phyloP scores from a whole-genome alignment of 2,329 filamentous ascomycete species.

The Plenodomus lindquistii region DNA sequence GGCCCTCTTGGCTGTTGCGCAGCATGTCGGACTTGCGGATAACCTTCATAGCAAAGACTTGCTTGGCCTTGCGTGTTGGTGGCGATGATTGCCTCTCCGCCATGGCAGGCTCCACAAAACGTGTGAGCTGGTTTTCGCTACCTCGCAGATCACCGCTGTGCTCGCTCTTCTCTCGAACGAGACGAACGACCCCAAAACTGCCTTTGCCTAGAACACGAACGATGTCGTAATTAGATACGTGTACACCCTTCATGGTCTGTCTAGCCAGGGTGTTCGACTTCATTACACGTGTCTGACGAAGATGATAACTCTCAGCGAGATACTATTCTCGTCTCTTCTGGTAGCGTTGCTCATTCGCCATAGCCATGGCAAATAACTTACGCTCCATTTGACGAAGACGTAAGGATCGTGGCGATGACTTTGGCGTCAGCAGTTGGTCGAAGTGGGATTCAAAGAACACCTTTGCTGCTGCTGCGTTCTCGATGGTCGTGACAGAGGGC shows the following conservation, averaged over 20 bases:
- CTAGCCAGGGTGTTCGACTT: conserved; percentile 62
- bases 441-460: conserved; percentile 86
- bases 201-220: conserved; percentile 87
- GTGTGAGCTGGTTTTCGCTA: conserved; percentile 13
- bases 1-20: conserved; percentile 86
- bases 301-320: conserved; percentile 70
- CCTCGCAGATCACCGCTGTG: conserved; percentile 12
- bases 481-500: conserved; percentile 65
- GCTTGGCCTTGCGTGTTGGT: conserved; percentile 29
- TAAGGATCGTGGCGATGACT: conserved; percentile 61
- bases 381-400: conserved; percentile 66
- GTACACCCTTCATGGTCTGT: conserved; percentile 55
- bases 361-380: conserved; percentile 63
- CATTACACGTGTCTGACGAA: conserved; percentile 73
- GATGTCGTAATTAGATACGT: conserved; percentile 72
- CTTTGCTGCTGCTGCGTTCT: conserved; percentile 79
- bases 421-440: conserved; percentile 65
- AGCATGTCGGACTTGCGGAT: conserved; percentile 95
- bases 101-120: background rate
- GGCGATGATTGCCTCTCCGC: background rate
- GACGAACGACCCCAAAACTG: conserved; percentile 87
- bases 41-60: conserved; percentile 94
- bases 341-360: conserved; percentile 59
- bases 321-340: conserved; percentile 63
- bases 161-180: conserved; percentile 70